Evolutionary conservation across 805 yeast genomes (phyloP).

Genomic region (Debaryomyces maramus): DNA sequence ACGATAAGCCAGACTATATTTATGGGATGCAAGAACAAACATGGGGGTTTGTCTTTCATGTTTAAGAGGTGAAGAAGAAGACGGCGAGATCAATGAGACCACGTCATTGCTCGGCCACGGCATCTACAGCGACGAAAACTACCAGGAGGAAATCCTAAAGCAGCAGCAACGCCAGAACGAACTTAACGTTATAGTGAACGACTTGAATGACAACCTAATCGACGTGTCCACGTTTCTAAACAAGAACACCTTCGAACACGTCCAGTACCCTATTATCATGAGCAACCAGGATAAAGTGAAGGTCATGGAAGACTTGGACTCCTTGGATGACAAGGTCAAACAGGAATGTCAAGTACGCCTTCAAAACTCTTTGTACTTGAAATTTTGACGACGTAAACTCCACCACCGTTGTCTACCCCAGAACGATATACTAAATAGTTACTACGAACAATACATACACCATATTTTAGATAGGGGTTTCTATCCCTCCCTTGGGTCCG

Average conservation of each 20-base stretch:
- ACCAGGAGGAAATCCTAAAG: slow-evolving; percentile 38
- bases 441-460: too few species aligned
- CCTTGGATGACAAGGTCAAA: slow-evolving; percentile 16
- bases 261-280: slow-evolving; percentile 23
- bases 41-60: slow-evolving; percentile 56
- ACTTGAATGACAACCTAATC: slow-evolving; percentile 35
- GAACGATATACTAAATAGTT: too few species aligned
- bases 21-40: neutral
- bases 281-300: slow-evolving; percentile 22
- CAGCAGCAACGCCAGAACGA: slow-evolving; percentile 49
- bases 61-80: slow-evolving; percentile 36
- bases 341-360: slow-evolving; percentile 16
- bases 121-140: slow-evolving; percentile 29
- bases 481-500: too few species aligned
- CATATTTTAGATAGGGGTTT: too few species aligned
- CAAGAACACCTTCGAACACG: slow-evolving; percentile 13
- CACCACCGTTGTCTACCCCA: too few species aligned
- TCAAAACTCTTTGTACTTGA: slow-evolving; percentile 23
- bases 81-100: slow-evolving; percentile 40
- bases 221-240: slow-evolving; percentile 36
- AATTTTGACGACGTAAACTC: slow-evolving; percentile 19
- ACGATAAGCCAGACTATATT: neutral
- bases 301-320: slow-evolving; percentile 21
- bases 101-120: slow-evolving; percentile 33
- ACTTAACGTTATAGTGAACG: slow-evolving; percentile 46